Evolutionary conservation across 2,329 filamentous ascomycete species (phyloP), one percentile per base, ranked within the genome.

Genomic region (Diaporthe nobilis): DNA sequence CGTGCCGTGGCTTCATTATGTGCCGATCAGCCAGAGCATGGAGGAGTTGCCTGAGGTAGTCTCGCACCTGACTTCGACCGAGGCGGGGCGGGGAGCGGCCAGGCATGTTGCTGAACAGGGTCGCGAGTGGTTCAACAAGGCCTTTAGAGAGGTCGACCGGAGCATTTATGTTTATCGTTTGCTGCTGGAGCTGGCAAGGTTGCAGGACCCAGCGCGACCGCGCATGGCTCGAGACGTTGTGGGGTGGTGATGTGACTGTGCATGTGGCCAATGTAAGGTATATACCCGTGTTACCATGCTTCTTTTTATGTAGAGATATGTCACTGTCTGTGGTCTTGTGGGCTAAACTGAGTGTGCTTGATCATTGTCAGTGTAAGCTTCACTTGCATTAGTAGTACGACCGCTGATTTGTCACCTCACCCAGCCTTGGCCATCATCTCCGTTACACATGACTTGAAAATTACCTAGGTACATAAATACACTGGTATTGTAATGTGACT

Each of bases 161-260:
- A 86, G 88, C 31, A 85, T 90, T 2, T 92, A 92, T 84, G 85
- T 90, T 37, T 93, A 92, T 78, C 85, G 92, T 71, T 80, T 93
- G 75, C 76, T 94, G 79, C 79, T 93, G 34, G 92, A 94, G 84
- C 86, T 88, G 68, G 85, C 84, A 25, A 83, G 87, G 63, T 60
- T 88, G 8, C 83, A 85, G 74, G 85, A 88, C 73, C 72, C 72
- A 39, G 34, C 15, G 20, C 49, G 72, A n/a, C 63, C 37, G 6
- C 57, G 44, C 7, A 39, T 60, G 20, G 39, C 13, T n/a, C 57
- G 22, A 4, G 20, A n/a, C 10, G 34, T 7, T 25, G 3, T 7
- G 7, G 28, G 31, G 5, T 61, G n/a, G 22, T 39, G 34, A 61
- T 39, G 22, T 17, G 34, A 17, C 22, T n/a, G 57, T n/a, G 20